Percentiles rank a stretch among this genome's conserved stretches.
Conservation (phyloP, 1,139 yeast genomes). For the Candida frijolesensis region DNA sequence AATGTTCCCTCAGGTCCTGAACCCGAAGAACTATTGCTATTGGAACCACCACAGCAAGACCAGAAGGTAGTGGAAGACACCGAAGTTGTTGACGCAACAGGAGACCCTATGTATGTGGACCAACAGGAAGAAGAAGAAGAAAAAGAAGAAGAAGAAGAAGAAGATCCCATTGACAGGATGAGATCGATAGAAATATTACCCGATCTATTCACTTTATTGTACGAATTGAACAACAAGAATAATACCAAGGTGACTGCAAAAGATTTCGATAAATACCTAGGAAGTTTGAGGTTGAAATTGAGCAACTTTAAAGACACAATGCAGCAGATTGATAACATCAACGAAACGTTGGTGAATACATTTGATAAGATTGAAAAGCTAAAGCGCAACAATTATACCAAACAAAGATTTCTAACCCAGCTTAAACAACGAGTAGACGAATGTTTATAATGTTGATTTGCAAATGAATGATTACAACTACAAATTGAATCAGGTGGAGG, state of each 20-base stretch:
- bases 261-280: conserved; percentile 48
- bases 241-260: conserved; percentile 34
- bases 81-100: conserved; percentile 7
- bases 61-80: neutral
- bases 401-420: conserved; percentile 26
- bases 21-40: neutral
- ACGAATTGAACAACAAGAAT: conserved; percentile 34
- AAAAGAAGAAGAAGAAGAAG: conserved; percentile 8
- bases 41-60: neutral
- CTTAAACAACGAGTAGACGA: conserved; percentile 20
- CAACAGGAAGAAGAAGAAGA: conserved; percentile 17
- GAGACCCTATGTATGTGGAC: neutral
- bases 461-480: too few species aligned
- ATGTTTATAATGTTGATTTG: neutral
- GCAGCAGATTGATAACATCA: conserved; percentile 42
- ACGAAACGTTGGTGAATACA: conserved; percentile 37
- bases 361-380: conserved; percentile 28
- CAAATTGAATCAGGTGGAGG: neutral
- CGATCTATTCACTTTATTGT: conserved; percentile 39
- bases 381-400: conserved; percentile 27
- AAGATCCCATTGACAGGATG: conserved; percentile 31
- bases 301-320: conserved; percentile 33
- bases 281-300: conserved; percentile 42
- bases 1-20: neutral
- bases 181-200: conserved; percentile 39